Evolutionary conservation across 2,329 filamentous ascomycete species (phyloP).

Genomic region (Beauveria sp.): DNA sequence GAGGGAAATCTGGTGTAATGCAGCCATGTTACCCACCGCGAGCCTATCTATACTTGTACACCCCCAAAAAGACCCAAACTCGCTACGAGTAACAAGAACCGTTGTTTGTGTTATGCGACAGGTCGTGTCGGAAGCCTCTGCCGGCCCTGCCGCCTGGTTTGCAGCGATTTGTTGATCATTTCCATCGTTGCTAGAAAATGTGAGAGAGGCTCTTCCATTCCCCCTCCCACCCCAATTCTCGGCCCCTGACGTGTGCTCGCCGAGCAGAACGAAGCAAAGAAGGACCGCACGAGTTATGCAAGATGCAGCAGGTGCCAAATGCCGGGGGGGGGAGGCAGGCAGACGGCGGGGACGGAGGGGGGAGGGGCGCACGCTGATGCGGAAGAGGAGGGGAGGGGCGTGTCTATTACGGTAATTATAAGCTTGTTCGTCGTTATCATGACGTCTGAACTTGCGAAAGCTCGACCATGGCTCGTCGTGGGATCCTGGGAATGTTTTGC

Average conservation of each 20-base stretch:
- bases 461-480: no score
- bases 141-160: not conserved
- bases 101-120: not conserved
- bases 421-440: no score
- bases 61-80: not conserved
- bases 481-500: no score
- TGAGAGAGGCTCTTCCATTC: not conserved
- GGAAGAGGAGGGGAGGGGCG: not conserved
- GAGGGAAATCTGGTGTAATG: not conserved
- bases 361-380: no score
- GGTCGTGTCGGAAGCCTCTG: not conserved
- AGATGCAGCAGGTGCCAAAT: conserved; percentile 4
- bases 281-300: not conserved
- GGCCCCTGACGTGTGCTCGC: not conserved
- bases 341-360: not conserved
- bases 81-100: not conserved
- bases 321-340: not conserved
- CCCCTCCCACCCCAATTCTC: not conserved
- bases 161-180: not conserved
- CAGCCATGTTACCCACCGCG: not conserved
- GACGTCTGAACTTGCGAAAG: no score
- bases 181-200: not conserved
- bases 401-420: not conserved
- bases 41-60: not conserved
- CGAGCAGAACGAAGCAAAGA: not conserved